These are phyloP conservation scores for Tricholoma furcatifolium DNA, from an alignment of 768 basidiomycete species.

Conservation along the genomic window DNA sequence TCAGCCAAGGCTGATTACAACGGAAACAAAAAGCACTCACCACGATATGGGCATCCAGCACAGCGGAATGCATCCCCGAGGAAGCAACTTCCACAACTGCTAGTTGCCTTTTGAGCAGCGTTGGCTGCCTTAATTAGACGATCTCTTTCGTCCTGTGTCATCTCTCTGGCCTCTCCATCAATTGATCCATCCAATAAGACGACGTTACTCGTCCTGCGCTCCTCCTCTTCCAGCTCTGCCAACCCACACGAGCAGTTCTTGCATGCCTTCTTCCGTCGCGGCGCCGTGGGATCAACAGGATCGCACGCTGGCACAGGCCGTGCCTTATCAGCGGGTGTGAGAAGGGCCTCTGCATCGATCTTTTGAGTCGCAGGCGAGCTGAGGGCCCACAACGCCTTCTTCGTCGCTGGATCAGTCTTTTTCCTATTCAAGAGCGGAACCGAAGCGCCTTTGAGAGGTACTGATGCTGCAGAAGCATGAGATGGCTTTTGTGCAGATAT, in stretches of 20 bases:
- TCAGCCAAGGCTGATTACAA: slow-evolving; percentile 5
- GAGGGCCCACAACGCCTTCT: slow-evolving; percentile 88
- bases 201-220: slow-evolving; percentile 57
- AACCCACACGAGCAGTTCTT: slow-evolving; percentile 97
- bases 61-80: slow-evolving; percentile 98
- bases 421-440: slow-evolving; percentile 54
- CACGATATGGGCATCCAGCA: slow-evolving; percentile 92
- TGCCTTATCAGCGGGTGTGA: slow-evolving; percentile 79
- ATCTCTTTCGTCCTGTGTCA: slow-evolving; percentile 60
- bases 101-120: slow-evolving; percentile 83
- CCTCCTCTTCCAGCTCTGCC: slow-evolving; percentile 88
- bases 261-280: slow-evolving; percentile 88
- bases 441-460: slow-evolving; percentile 46
- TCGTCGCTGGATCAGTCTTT: slow-evolving; percentile 64
- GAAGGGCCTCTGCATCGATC: slow-evolving; percentile 80
- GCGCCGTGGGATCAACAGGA: slow-evolving; percentile 49
- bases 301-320: slow-evolving; percentile 80
- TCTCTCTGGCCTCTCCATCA: slow-evolving; percentile 56
- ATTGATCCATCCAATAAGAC: slow-evolving; percentile 68
- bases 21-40: slow-evolving; percentile 48
- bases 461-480: slow-evolving; percentile 35
- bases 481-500: slow-evolving; percentile 74
- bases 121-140: slow-evolving; percentile 64
- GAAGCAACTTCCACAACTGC: slow-evolving; percentile 97
- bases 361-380: slow-evolving; percentile 65